Conservation (phyloP, 768 basidiomycete genomes). For the Lactifluus piperatus region DNA sequence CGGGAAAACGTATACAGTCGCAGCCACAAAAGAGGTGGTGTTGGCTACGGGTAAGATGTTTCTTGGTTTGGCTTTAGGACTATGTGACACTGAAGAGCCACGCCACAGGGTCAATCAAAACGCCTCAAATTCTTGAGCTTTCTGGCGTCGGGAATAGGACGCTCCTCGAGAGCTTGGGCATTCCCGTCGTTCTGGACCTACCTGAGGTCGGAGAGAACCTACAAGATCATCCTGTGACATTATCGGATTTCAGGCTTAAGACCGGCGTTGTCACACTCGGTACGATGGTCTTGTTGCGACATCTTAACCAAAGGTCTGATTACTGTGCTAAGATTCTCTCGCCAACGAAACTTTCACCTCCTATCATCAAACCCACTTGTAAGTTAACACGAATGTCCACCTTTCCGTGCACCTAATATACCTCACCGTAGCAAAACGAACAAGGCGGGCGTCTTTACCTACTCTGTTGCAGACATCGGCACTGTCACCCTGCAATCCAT, state of each 20-base stretch:
- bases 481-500: constrained; percentile 12
- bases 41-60: constrained; percentile 8
- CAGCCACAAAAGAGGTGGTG: constrained; percentile 13
- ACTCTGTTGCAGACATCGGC: constrained; percentile 14
- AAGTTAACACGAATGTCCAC: neutral
- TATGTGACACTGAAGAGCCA: neutral
- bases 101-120: constrained; percentile 15
- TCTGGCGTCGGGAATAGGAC: constrained; percentile 16
- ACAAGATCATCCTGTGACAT: constrained; percentile 18
- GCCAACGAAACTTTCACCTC: constrained; percentile 11
- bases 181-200: constrained; percentile 18
- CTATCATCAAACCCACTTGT: constrained; percentile 13
- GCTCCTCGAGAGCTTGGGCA: constrained; percentile 11
- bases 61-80: neutral
- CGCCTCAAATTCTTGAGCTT: constrained; percentile 19
- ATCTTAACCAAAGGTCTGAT: neutral
- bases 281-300: neutral
- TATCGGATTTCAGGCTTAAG: constrained; percentile 16
- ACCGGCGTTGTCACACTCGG: constrained; percentile 15
- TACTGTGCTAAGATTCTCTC: constrained; percentile 4
- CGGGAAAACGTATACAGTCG: constrained; percentile 9
- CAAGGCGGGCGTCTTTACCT: constrained; percentile 9
- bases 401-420: neutral
- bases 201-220: constrained; percentile 19
- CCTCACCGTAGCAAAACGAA: constrained; percentile 1